Evolutionary conservation across 371 early-diverging fungal genomes (phyloP).

Genomic region (Mortierella sp.): DNA sequence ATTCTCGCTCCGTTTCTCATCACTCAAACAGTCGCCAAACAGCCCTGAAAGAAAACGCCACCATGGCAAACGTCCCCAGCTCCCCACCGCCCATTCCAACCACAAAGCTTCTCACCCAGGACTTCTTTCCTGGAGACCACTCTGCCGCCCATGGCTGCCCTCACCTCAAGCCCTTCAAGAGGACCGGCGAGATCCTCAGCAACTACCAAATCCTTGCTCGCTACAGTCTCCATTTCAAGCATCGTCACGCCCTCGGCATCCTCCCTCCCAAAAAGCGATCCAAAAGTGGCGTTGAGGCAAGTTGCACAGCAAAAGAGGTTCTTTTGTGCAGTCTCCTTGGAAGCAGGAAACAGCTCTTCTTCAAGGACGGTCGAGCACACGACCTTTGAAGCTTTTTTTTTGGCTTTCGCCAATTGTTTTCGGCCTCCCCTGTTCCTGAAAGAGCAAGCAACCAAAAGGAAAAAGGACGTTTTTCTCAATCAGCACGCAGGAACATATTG

Average conservation of each 20-base stretch:
- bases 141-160: conserved; percentile 41
- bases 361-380: not conserved
- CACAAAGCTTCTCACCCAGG: conserved; percentile 46
- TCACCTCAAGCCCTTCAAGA: conserved; percentile 44
- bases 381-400: not conserved
- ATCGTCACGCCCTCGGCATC: conserved; percentile 57
- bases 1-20: not conserved
- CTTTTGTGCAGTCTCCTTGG: no score
- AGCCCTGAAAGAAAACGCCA: conserved; percentile 1
- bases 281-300: conserved; percentile 32
- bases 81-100: conserved; percentile 37
- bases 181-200: conserved; percentile 53
- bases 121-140: conserved; percentile 53
- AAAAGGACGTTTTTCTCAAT: not conserved
- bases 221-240: conserved; percentile 62
- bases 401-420: not conserved
- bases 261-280: conserved; percentile 43
- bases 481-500: not conserved
- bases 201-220: conserved; percentile 62
- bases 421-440: not conserved
- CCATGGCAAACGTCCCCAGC: conserved; percentile 33
- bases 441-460: not conserved
- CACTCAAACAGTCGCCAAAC: not conserved
- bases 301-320: not conserved
- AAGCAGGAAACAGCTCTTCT: not conserved